Percentiles rank a stretch among this genome's conserved stretches.
Conservation (phyloP, 1,139 yeast genomes). For the Suhomyces panamericanus region DNA sequence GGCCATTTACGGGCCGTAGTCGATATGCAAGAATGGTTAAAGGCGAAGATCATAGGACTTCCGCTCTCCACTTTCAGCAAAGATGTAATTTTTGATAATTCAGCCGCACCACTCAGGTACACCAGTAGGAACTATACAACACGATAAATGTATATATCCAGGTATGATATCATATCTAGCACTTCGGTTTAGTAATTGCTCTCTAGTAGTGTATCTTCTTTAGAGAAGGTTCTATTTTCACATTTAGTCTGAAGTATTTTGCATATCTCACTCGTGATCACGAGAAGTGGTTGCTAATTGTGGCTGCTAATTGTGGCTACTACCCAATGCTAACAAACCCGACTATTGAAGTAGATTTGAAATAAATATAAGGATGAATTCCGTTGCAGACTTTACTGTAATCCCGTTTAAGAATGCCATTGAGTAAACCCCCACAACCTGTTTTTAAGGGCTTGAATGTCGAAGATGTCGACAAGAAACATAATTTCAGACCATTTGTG, state of each 20-base stretch:
- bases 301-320: constrained; percentile 10
- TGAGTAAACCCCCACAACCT: constrained; percentile 9
- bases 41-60: too few species aligned
- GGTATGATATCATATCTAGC: too few species aligned
- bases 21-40: too few species aligned
- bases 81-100: too few species aligned
- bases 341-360: too few species aligned
- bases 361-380: background rate
- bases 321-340: background rate
- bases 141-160: background rate
- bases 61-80: too few species aligned
- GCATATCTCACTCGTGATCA: background rate
- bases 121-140: too few species aligned
- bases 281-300: background rate
- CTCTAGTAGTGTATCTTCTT: too few species aligned
- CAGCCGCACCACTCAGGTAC: too few species aligned
- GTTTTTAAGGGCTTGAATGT: constrained; percentile 7
- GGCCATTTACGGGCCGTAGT: too few species aligned
- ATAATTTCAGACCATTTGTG: constrained; percentile 34
- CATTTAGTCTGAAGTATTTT: background rate
- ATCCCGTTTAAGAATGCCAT: constrained; percentile 3
- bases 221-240: background rate
- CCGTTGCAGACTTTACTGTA: background rate
- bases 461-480: constrained; percentile 23
- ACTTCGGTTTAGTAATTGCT: too few species aligned